Percentiles rank a stretch among this genome's conserved stretches.
Conservation (phyloP, 345 rosid species). For the Salix suchowensis region DNA sequence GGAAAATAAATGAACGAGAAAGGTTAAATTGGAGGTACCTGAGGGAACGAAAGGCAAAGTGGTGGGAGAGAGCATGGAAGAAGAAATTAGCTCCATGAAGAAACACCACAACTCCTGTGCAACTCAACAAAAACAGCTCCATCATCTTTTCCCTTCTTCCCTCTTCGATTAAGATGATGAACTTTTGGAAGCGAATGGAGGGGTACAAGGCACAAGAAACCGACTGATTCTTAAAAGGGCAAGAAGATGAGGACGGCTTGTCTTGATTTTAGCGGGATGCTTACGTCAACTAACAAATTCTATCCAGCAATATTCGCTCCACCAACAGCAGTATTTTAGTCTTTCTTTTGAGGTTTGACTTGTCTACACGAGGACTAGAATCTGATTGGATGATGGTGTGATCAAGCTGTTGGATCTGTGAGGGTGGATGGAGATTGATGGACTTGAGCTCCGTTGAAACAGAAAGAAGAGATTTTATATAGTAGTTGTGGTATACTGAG, state of each 20-base stretch:
- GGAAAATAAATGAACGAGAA: neutral
- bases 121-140: conserved; percentile 50
- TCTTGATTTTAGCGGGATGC: no score
- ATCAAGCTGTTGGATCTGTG: no score
- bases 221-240: no score
- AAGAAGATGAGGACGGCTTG: no score
- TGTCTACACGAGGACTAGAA: neutral
- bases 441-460: neutral
- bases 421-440: neutral
- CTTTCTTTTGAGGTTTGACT: neutral
- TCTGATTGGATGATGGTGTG: neutral
- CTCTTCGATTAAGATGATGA: neutral
- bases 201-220: no score
- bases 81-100: conserved; percentile 63
- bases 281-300: no score
- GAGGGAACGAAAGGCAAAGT: conserved; percentile 45
- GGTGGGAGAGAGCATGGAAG: conserved; percentile 52
- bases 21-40: conserved; percentile 23
- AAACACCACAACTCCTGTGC: conserved; percentile 53
- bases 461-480: neutral
- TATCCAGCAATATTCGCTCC: no score
- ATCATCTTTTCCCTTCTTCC: conserved; percentile 25
- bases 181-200: no score
- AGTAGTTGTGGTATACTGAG: no score
- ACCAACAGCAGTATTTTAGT: no score